Evolutionary conservation across 1,284 basidiomycete genomes (phyloP), one percentile per base, ranked within the genome.

Genomic region (Stygiomarasmius scandens): DNA sequence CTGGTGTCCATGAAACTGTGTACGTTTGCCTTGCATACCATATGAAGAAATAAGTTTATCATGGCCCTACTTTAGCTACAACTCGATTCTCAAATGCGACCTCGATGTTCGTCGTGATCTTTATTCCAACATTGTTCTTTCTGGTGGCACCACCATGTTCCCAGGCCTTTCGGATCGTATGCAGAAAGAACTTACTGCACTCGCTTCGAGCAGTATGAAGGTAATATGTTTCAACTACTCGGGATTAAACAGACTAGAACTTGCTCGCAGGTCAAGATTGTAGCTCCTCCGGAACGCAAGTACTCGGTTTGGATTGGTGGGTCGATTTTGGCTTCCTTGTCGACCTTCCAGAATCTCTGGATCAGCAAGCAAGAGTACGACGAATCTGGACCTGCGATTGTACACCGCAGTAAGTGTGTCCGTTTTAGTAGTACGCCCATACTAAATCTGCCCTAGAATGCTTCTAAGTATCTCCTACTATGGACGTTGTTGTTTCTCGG

Each of bases 81-180:
- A 96, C 85, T 90, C 89, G 14, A 90, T 91, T 77, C 83, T 83
- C 78, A 90, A 89, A 75, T 90, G 89, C 66, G 89, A 92, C 72
- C 78, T 90, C 54, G 88, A 92, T 75, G 87, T 92, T 62, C 87
- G 91, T 77, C 91, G 92, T 70, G 93, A 95, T 68, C 83, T 97
- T 56, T 96, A 96, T 78, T 91, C 91, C 62, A 96, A 96, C 78
- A 89, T 97, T 64, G 94, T 96, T 71, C 86, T 97, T 69, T 96
- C 94, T 55, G 95, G 95, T 73, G 95, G 95, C 77, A 95, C 93
- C 62, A 97, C 95, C 69, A 96, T 97, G 95, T 96, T 95, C 89
- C 91, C 94, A 63, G 95, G 95, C 82, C 95, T 97, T 69, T 81
- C 94, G 68, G 95, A 98, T 79, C 92, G 96, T 71, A 96, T 98